Conservation (phyloP, 169 alveolate species). For the Plasmodium vivax region DNA sequence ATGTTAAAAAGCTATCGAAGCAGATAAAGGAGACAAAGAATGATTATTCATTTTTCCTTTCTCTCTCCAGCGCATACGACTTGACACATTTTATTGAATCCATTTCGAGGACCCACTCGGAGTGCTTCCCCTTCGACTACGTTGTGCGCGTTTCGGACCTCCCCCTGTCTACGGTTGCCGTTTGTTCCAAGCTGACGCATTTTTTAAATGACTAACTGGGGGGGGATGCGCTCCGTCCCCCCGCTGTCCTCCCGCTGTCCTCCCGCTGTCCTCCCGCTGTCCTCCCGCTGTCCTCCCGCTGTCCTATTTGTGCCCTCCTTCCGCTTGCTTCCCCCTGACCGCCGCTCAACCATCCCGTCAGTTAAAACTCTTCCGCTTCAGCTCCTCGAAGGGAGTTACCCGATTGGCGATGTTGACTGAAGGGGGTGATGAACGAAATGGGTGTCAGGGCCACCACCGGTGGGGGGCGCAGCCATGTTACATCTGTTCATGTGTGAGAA, state of each 20-base stretch:
- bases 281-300: no score
- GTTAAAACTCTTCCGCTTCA: constrained; percentile 12
- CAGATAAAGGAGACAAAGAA: constrained; percentile 20
- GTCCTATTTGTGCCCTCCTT: neutral
- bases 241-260: no score
- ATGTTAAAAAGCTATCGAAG: constrained; percentile 45
- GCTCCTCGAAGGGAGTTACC: constrained; percentile 27
- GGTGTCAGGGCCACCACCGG: neutral
- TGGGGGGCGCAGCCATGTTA: neutral
- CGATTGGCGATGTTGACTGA: constrained; percentile 12
- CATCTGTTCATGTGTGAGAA: neutral
- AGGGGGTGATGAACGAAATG: neutral
- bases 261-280: no score
- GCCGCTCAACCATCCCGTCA: neutral
- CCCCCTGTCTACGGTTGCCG: constrained; percentile 12
- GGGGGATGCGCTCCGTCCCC: neutral
- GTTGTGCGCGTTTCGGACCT: constrained; percentile 33
- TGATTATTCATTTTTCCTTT: constrained; percentile 39
- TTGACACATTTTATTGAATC: constrained; percentile 30
- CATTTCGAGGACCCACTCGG: neutral
- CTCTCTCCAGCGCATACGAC: constrained; percentile 25
- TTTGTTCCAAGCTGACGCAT: constrained; percentile 35
- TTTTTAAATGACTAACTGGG: constrained; percentile 20
- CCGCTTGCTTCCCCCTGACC: no score
- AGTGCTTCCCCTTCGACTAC: constrained; percentile 25